Base-by-base conservation (phyloP, 106 monocot species). In the Dendrobium chrysotoxum region DNA sequence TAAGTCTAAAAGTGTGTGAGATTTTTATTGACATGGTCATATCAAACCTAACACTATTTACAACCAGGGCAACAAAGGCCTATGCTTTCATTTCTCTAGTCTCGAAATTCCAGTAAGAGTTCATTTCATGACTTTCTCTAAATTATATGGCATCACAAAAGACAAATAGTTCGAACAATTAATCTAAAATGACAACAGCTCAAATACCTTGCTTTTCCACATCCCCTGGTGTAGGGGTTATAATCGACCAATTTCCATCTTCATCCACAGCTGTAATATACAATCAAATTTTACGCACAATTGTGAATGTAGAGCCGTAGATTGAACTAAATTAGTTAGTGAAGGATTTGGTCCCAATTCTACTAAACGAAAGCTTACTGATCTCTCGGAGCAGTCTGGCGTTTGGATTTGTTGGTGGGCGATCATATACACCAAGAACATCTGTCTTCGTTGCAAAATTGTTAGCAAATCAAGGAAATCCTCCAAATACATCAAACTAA, bases 341-440 rank as follows among this genome's bases (percentile, higher is more conserved):
- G 6, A 41, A n/a, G 31, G 21, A 7, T 15, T 74, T 41, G 17
- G 38, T 70, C 2, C 8, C 78, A 58, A 44, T 65, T 58, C 41
- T 5, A 72, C 5, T 50, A 58, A 7, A 64, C 26, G 44, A 80
- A 73, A 31, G 42, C 79, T 79, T 77, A 98, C 98, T 86, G 71
- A 98, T 98, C 77, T 98, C 92, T 81, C 80, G 89, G 10, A 98
- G 79, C 53, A 98, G 89, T 68, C 89, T 76, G 31, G 94, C 95
- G 83, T 91, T 82, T 79, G 89, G 84, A 73, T 95, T 86, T 11
- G 87, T 79, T 45, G 98, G 98, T 46, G 95, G 98, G 25, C 95
- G 87, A 61, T 98, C 95, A 83, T 91, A 98, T 13, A 98, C 95
- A 64, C 95, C 98, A 44, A 86, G 81, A 81, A 98, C 98, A 85